phyloP scores from a whole-genome alignment of 2,329 filamentous ascomycete species.

The Cordyceps tenuipes region DNA sequence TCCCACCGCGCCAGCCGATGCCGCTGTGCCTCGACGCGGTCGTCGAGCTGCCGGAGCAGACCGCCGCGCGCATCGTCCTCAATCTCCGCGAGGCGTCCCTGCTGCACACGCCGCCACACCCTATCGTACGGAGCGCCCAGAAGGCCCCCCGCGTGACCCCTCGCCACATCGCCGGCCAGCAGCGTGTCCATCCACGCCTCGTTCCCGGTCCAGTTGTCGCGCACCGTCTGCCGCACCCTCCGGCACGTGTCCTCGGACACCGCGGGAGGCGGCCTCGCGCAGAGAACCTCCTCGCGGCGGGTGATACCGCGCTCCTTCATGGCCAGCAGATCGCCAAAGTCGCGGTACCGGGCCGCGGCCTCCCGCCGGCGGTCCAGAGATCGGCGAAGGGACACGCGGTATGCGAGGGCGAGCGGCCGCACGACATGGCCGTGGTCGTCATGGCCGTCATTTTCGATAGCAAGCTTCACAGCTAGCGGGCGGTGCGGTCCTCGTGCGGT shows the following conservation, averaged over 20 bases:
- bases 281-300: conserved; percentile 41
- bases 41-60: conserved; percentile 63
- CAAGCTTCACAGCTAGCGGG: conserved; percentile 43
- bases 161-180: conserved; percentile 54
- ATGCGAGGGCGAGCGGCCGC: conserved; percentile 60
- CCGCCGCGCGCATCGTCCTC: conserved; percentile 39
- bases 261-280: conserved; percentile 23
- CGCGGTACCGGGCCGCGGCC: conserved; percentile 48
- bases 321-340: conserved; percentile 58
- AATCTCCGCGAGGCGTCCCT: conserved; percentile 48
- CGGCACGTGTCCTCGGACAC: conserved; percentile 32
- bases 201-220: conserved; percentile 71
- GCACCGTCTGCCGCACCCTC: conserved; percentile 51
- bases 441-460: conserved; percentile 52
- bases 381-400: conserved; percentile 58
- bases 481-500: conserved; percentile 31
- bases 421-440: conserved; percentile 47
- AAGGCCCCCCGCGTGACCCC: conserved; percentile 48
- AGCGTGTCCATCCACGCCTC: conserved; percentile 66
- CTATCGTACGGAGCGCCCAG: conserved; percentile 58
- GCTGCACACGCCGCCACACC: conserved; percentile 61
- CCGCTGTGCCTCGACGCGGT: conserved; percentile 57
- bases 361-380: conserved; percentile 52
- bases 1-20: conserved; percentile 66
- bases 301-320: conserved; percentile 52